These are phyloP conservation scores for Phytophthora gonapodyides DNA, from an alignment of 352 stramenopile species.

Conservation along the genomic window DNA sequence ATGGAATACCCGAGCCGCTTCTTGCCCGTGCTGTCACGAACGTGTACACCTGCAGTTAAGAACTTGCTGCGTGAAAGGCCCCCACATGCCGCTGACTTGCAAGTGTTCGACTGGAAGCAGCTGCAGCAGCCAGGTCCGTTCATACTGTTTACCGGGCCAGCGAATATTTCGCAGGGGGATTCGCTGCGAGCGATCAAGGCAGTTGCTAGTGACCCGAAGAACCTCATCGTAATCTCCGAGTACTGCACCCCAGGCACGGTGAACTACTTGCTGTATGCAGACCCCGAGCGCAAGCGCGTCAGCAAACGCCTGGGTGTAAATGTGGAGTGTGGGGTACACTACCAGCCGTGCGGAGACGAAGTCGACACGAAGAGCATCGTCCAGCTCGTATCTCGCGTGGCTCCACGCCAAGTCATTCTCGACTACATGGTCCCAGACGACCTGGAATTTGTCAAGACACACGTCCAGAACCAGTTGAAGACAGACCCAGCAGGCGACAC, in stretches of 20 bases:
- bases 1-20: conserved; percentile 69
- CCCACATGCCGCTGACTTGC: conserved; percentile 28
- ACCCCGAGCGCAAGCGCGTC: conserved; percentile 69
- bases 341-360: conserved; percentile 85
- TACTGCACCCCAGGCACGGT: conserved; percentile 78
- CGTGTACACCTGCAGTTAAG: conserved; percentile 57
- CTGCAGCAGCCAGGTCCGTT: conserved; percentile 70
- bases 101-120: conserved; percentile 74
- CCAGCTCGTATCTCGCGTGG: conserved; percentile 63
- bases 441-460: conserved; percentile 66
- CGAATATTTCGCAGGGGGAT: conserved; percentile 75
- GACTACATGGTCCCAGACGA: conserved; percentile 63
- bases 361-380: conserved; percentile 86
- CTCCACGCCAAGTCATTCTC: conserved; percentile 69
- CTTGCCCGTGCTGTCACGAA: conserved; percentile 61
- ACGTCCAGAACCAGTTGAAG: conserved; percentile 60
- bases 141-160: conserved; percentile 79
- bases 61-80: conserved; percentile 36
- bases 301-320: conserved; percentile 74
- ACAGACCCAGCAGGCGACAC: conserved; percentile 36
- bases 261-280: conserved; percentile 84
- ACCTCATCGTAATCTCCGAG: conserved; percentile 86
- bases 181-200: conserved; percentile 69
- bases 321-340: conserved; percentile 81
- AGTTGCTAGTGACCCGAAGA: conserved; percentile 70